Base-by-base conservation (phyloP, 2,329 filamentous ascomycete species). In the Aspergillus sp. region DNA sequence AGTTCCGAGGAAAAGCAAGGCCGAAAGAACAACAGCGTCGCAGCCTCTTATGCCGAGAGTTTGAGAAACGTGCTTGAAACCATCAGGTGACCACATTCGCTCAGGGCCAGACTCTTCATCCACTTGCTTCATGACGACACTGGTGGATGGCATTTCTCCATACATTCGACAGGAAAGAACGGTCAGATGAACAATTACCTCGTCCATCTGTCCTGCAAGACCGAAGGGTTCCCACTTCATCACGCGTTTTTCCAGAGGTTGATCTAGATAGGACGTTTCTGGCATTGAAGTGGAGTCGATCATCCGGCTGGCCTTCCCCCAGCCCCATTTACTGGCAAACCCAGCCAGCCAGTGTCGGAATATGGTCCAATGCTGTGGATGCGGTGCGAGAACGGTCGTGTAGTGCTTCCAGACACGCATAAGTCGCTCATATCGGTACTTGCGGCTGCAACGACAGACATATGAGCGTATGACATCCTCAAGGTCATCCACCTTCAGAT, bases 1-100 rank as follows among this genome's bases (percentile, higher is more conserved):
- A 3, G 54, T 61, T 36, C 66, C 60, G 6, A 68, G 51, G 50
- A 58, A 64, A 10, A 68, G 56, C 2, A 67, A 20, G n/a, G 63
- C 60, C 11, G 62, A 67, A 3, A 67, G 32, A 2, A 60, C 39
- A 39, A 64, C 26, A 2, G 62, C 54, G 29, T 68, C 66, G 2
- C 51, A 52, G 26, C 26, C 26, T 9, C 26, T 9, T 29, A 29
- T 29, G 26, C 26, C 26, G 6, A 29, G 26, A 29, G 26, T 29
- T 29, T 29, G 26, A 9, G 26, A 29, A 29, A 29, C 26, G 26
- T 29, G 26, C 3, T 29, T 29, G 26, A 9, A 7, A 29, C 9
- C 9, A 4, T 3, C 12, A 18, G 24, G 42, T 11, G 18, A 14
- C 18, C n/a, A 52, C 9, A 52, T 29, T 26, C 20, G 32, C 12